phyloP scores from a whole-genome alignment of 2,329 filamentous ascomycete species.

The Lecanicillium sp. region DNA sequence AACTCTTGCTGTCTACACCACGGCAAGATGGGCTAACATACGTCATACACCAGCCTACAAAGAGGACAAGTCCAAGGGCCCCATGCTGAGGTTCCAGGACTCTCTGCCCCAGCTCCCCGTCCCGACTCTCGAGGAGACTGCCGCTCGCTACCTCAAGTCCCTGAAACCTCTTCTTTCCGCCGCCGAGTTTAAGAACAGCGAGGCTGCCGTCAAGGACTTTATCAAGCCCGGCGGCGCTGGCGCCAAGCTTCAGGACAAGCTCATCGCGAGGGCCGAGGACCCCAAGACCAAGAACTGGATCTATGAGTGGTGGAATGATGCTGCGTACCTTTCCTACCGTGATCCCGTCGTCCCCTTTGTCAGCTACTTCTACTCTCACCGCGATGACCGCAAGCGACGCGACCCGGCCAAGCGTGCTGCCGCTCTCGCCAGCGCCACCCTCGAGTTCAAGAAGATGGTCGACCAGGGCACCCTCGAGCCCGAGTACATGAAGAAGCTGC shows the following conservation, averaged over 20 bases:
- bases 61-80: slow-evolving; percentile 70
- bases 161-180: slow-evolving; percentile 65
- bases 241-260: slow-evolving; percentile 76
- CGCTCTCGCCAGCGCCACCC: slow-evolving; percentile 72
- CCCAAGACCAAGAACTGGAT: slow-evolving; percentile 88
- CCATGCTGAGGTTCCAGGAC: slow-evolving; percentile 78
- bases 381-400: slow-evolving; percentile 80
- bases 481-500: slow-evolving; percentile 97
- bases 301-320: slow-evolving; percentile 96
- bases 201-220: slow-evolving; percentile 82
- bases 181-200: slow-evolving; percentile 61
- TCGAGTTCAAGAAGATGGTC: slow-evolving; percentile 93
- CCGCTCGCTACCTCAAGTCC: slow-evolving; percentile 71
- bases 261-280: slow-evolving; percentile 70
- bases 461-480: slow-evolving; percentile 78
- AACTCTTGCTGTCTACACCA: background rate
- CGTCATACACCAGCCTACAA: slow-evolving; percentile 53
- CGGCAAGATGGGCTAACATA: slow-evolving; percentile 11
- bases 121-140: slow-evolving; percentile 74
- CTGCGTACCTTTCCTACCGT: slow-evolving; percentile 85
- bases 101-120: slow-evolving; percentile 75
- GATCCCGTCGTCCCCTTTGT: slow-evolving; percentile 97
- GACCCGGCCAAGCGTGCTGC: slow-evolving; percentile 90
- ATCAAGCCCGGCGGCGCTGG: slow-evolving; percentile 79
- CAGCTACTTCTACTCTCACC: slow-evolving; percentile 98